Evolutionary conservation across 1,284 basidiomycete species (phyloP).

Genomic region (Ceratobasidium sp.): DNA sequence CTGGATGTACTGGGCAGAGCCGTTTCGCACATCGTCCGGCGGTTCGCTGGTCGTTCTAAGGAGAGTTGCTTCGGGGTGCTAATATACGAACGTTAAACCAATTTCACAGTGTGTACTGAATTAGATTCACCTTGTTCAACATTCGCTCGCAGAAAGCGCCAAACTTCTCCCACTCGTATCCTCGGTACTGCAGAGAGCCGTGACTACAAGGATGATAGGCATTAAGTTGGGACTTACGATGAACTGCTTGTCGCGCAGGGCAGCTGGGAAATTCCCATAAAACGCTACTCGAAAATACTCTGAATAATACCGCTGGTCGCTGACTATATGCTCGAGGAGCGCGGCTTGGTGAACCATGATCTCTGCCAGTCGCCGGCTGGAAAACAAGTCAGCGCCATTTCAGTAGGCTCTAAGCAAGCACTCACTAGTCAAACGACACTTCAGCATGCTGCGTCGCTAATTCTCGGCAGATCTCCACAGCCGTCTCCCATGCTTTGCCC

Average conservation of each 20-base stretch:
- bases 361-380: constrained; percentile 81
- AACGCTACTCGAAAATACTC: constrained; percentile 96
- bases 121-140: constrained; percentile 72
- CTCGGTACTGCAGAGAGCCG: constrained; percentile 74
- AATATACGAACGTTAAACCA: background rate
- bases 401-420: constrained; percentile 24
- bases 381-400: constrained; percentile 33
- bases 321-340: constrained; percentile 84
- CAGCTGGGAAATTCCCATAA: constrained; percentile 88
- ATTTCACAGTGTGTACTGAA: background rate
- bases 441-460: constrained; percentile 84
- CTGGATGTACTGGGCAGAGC: constrained; percentile 88
- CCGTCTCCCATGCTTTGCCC: constrained; percentile 96
- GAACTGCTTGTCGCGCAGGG: constrained; percentile 87
- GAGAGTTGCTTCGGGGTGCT: constrained; percentile 84
- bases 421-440: constrained; percentile 90
- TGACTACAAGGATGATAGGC: constrained; percentile 5
- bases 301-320: constrained; percentile 83
- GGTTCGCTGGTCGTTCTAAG: constrained; percentile 82
- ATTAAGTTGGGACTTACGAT: constrained; percentile 64
- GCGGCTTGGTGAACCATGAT: constrained; percentile 86
- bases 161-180: constrained; percentile 90
- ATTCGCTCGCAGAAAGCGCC: constrained; percentile 91
- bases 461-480: constrained; percentile 93
- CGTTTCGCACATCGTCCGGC: constrained; percentile 80